Evolutionary conservation across 2,329 filamentous ascomycete species (phyloP).

Genomic region (Curvularia eragrostidis): DNA sequence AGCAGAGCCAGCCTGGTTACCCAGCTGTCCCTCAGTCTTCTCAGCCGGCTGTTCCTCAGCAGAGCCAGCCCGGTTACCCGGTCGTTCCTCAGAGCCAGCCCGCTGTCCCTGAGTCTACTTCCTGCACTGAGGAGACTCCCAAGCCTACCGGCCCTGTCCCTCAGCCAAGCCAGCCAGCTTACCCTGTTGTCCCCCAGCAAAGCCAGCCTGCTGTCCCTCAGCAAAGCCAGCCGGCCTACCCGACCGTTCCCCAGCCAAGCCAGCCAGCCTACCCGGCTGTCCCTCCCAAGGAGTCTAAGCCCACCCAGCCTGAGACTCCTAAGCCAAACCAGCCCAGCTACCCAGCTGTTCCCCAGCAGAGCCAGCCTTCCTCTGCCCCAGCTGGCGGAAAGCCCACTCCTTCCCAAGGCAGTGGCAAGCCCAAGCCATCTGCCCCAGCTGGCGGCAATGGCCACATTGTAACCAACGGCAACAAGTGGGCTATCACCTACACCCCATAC

Average conservation of each 20-base stretch:
- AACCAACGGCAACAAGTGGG: constrained; percentile 56
- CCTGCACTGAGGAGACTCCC: background rate
- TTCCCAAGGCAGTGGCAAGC: constrained; percentile 32
- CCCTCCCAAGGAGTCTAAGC: constrained; percentile 10
- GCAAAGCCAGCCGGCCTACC: no score
- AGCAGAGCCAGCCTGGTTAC: constrained; percentile 29
- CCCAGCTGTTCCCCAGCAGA: background rate
- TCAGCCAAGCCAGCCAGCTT: constrained; percentile 17
- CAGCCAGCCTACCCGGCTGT: constrained; percentile 17
- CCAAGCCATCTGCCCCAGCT: constrained; percentile 41
- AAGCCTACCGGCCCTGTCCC: constrained; percentile 6
- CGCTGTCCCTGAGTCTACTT: constrained; percentile 5
- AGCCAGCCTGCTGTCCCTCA: background rate
- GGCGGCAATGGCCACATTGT: constrained; percentile 38
- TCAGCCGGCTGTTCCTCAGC: constrained; percentile 11
- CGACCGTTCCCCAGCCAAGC: background rate
- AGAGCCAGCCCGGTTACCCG: constrained; percentile 4
- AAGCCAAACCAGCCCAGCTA: background rate
- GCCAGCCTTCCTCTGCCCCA: constrained; percentile 10
- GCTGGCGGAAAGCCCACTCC: constrained; percentile 27
- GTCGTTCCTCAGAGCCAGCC: constrained; percentile 8
- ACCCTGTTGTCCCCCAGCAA: constrained; percentile 11
- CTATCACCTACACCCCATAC: constrained; percentile 60
- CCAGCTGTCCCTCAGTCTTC: constrained; percentile 7
- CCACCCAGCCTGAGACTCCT: background rate